Conservation (phyloP, 805 yeast species). For the Debaryomyces maramus region DNA sequence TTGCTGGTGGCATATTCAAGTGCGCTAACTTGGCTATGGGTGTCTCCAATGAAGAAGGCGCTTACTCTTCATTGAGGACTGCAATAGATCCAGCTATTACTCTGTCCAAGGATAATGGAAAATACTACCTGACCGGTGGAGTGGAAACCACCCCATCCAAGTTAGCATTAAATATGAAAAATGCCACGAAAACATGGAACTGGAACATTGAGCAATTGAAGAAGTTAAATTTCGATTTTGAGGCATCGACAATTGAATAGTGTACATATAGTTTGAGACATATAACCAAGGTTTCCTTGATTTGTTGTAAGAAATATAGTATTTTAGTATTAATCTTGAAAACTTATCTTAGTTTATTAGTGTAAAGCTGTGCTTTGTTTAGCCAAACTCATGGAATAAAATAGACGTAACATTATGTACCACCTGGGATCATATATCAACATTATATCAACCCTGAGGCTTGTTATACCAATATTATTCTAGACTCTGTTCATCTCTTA, state of each 20-base stretch:
- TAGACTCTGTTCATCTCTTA: too few species aligned
- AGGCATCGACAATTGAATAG: not conserved
- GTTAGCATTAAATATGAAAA: conserved; percentile 22
- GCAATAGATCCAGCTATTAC: conserved; percentile 30
- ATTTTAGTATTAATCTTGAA: too few species aligned
- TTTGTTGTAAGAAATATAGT: too few species aligned
- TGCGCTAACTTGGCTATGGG: conserved; percentile 21
- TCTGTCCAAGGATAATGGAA: conserved; percentile 25
- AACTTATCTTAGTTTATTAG: too few species aligned
- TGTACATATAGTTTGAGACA: too few species aligned
- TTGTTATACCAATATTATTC: too few species aligned
- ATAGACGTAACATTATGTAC: too few species aligned
- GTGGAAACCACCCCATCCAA: conserved; percentile 18
- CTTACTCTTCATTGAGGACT: conserved; percentile 32
- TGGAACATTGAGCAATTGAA: conserved; percentile 23
- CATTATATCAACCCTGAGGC: too few species aligned
- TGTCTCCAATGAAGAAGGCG: conserved; percentile 34
- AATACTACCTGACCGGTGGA: conserved; percentile 36
- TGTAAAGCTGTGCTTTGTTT: too few species aligned
- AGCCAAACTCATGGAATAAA: too few species aligned
- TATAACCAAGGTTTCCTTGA: too few species aligned
- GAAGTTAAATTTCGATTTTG: conserved; percentile 16
- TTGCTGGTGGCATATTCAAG: conserved; percentile 16
- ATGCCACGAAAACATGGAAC: conserved; percentile 29
- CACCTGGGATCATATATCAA: too few species aligned